Conservation (phyloP, 805 yeast species). For the Lipomyces yamadae region DNA sequence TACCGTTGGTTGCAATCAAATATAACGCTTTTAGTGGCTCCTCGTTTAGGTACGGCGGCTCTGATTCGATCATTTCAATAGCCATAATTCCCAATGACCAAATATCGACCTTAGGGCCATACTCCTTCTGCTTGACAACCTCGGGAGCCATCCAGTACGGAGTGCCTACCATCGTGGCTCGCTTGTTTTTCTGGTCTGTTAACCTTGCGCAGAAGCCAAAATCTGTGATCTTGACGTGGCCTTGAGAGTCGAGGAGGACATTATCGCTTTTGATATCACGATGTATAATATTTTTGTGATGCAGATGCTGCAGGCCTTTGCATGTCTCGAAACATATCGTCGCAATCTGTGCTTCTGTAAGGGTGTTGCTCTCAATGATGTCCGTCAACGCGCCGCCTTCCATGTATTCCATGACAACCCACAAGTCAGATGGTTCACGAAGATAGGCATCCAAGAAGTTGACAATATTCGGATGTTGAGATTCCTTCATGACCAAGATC, state of each 20-base stretch:
- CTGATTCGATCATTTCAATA: conserved; percentile 85
- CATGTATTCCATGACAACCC: conserved; percentile 99
- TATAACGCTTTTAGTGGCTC: conserved; percentile 78
- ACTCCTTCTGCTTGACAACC: conserved; percentile 77
- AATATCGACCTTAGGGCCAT: conserved; percentile 80
- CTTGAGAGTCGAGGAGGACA: conserved; percentile 78
- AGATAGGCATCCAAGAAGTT: conserved; percentile 91
- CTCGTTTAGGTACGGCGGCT: conserved; percentile 81
- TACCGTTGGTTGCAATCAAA: conserved; percentile 78
- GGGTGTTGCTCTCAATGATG: conserved; percentile 83
- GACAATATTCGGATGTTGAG: conserved; percentile 92
- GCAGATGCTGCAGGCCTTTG: conserved; percentile 88
- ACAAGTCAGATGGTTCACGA: conserved; percentile 76
- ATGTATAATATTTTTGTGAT: conserved; percentile 90
- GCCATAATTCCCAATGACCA: conserved; percentile 88
- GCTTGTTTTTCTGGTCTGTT: conserved; percentile 70
- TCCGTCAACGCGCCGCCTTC: conserved; percentile 98
- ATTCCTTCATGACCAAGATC: conserved; percentile 94
- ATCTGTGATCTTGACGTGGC: conserved; percentile 92
- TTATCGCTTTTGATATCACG: conserved; percentile 97
- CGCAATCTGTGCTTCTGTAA: conserved; percentile 88
- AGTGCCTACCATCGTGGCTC: conserved; percentile 87
- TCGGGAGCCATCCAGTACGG: conserved; percentile 94
- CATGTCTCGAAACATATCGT: conserved; percentile 88
- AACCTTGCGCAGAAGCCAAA: conserved; percentile 85